These are phyloP conservation scores for Albophoma yamanashiensis DNA, from an alignment of 2,329 filamentous ascomycete genomes.

Conservation along the genomic window DNA sequence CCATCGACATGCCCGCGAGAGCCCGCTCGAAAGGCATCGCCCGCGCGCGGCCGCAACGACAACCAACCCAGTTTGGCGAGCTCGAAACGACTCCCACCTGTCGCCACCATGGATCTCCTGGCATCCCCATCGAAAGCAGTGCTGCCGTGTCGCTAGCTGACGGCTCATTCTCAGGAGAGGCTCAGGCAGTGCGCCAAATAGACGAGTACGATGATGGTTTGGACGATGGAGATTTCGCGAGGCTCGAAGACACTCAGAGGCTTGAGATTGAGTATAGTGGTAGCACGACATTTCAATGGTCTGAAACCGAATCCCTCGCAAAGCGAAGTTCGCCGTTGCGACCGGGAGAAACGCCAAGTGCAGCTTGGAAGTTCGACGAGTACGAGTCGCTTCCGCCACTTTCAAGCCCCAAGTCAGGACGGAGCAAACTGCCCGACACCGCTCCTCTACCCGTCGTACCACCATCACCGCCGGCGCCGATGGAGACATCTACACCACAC, in stretches of 20 bases:
- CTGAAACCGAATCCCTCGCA: conserved; percentile 9
- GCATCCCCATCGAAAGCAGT: background rate
- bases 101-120: conserved; percentile 10
- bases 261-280: background rate
- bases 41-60: conserved; percentile 5
- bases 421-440: conserved; percentile 18
- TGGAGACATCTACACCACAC: background rate
- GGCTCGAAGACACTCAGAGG: background rate
- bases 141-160: background rate
- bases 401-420: conserved; percentile 15
- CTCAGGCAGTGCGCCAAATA: background rate
- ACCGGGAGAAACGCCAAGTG: conserved; percentile 4
- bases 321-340: conserved; percentile 18
- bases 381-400: conserved; percentile 11
- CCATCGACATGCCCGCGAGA: background rate
- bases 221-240: background rate
- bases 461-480: background rate
- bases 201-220: background rate
- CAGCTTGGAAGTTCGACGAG: conserved; percentile 13
- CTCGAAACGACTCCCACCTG: conserved; percentile 22
- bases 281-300: background rate
- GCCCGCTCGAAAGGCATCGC: background rate
- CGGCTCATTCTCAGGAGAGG: background rate
- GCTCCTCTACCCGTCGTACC: conserved; percentile 12
- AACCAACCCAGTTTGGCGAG: conserved; percentile 13